Base-by-base conservation (phyloP, 768 basidiomycete genomes). In the Gloeopeniophorella convolvens region DNA sequence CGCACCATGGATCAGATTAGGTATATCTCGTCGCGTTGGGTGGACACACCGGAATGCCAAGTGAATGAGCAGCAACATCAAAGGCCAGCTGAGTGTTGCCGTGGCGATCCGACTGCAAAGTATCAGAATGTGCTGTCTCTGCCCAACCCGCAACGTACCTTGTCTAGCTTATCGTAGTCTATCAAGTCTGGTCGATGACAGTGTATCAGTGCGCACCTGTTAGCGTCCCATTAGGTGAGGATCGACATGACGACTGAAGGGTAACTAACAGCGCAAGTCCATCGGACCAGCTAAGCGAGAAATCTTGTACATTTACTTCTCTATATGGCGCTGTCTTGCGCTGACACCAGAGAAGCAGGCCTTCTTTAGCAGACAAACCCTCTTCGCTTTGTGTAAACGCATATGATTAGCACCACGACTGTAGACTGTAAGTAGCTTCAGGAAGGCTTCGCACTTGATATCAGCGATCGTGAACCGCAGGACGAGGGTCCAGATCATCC, bases 401-500 rank as follows among this genome's bases (percentile, higher is more conserved):
- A 48, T 32, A 16, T 42, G 26, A 27, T 31, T 4, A 48, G 36
- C 35, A 37, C 2, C 37, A 35, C 34, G 28, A 16, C 39, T 33
- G 33, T 24, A 15, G 10, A 11, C 23, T 39, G 20, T 8, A 26
- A 24, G 34, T 5, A 2, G 16, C 30, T 26, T 30, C 30, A 13
- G 18, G 15, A 13, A 23, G 20, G 32, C 6, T 37, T 70, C 82
- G 53, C 57, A 93, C 94, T 85, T 96, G 72, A 99, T 98, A 60
- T 94, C 93, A 20, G 96, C 94, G 57, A 99, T 98, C 5, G 94
- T 96, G 67, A 98, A 98, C 11, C 95, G 85, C 27, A 98, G 76
- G 62, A 99, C 93, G 31, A 98, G 77, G 0, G 91, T 95, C 96
- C 96, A 98, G 57, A 99, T 97, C 94, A 94, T 91, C 27, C 92